Base-by-base conservation (phyloP, 2,329 filamentous ascomycete species). In the Penicillium decumbens region DNA sequence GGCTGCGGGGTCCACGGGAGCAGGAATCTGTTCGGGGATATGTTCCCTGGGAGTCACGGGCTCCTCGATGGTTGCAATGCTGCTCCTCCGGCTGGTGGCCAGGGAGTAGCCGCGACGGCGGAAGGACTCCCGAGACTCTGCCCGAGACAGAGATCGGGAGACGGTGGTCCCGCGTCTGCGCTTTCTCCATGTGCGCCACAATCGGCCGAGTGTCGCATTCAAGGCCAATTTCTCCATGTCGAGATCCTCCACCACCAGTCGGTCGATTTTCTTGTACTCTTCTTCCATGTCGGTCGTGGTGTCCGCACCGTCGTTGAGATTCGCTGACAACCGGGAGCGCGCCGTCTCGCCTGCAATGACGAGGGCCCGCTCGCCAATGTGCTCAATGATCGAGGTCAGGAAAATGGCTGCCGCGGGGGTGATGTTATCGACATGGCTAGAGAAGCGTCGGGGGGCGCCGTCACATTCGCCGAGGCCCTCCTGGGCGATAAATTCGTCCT, bases 151-250 rank as follows among this genome's bases (percentile, higher is more conserved):
- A 25, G 74, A 70, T 12, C 71, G 69, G 10, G 71, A 68, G 35
- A 74, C 64, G 44, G 54, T 63, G 13, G 64, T 64, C 3, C 60
- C 51, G 39, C 66, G 64, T 47, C 67, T 62, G 45, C 87, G 82
- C 74, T 95, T 95, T 72, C 93, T 89, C 93, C 93, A 98, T 24
- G 88, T 87, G 60, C 93, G 83, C 93, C 93, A 98, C 38, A 97
- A 76, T 42, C 91, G 80, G 18, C 93, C 93, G 1, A 98, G 75
- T 2, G 89, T 91, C 49, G 90, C 81, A 65, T 95, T 95, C 52
- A 97, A 77, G 6, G 92, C 92, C 56, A 97, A 82, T 59, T 91
- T 89, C 65, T 97, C 93, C 78, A 96, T 89, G 66, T 98, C 93
- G 47, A 83, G 75, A 62, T 97, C 92, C 62, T 95, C 88, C 24